These are phyloP conservation scores for Uncinocarpus reesii DNA, from an alignment of 2,329 filamentous ascomycete genomes.

Conservation along the genomic window DNA sequence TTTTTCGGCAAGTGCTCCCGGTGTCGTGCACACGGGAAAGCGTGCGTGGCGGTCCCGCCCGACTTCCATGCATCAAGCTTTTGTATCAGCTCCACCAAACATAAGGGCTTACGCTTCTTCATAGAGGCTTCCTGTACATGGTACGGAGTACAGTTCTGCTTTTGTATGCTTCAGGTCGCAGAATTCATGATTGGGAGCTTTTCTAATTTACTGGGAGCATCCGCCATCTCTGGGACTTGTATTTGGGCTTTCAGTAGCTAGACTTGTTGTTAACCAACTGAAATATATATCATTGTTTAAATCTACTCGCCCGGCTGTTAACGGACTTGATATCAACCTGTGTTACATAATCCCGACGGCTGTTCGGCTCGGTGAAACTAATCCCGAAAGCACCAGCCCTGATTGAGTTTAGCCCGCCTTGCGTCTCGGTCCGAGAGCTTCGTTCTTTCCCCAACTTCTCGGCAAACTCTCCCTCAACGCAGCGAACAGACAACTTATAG, in stretches of 20 bases:
- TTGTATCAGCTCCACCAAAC: conserved; percentile 40
- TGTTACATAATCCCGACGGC: conserved; percentile 18
- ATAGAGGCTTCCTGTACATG: conserved; percentile 28
- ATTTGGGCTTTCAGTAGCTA: conserved; percentile 17
- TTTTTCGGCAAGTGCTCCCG: no score
- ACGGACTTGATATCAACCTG: no score
- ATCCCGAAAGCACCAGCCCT: neutral
- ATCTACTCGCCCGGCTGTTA: conserved; percentile 31
- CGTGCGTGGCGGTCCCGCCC: no score
- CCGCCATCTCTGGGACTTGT: conserved; percentile 17
- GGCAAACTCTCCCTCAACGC: no score
- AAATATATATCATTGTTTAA: no score
- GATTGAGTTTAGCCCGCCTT: neutral
- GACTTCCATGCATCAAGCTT: conserved; percentile 34
- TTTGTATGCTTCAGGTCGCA: conserved; percentile 25
- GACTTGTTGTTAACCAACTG: neutral
- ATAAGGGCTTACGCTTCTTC: conserved; percentile 40
- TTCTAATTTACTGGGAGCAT: conserved; percentile 22
- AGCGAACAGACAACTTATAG: no score
- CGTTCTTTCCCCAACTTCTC: no score
- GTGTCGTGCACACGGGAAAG: no score
- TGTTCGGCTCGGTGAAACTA: neutral
- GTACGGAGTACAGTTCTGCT: conserved; percentile 26
- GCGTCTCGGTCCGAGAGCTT: neutral
- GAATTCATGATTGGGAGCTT: conserved; percentile 25